These are phyloP conservation scores for Cylindrotheca fusiformis DNA, from an alignment of 108 stramenopile species.

Conservation along the genomic window DNA sequence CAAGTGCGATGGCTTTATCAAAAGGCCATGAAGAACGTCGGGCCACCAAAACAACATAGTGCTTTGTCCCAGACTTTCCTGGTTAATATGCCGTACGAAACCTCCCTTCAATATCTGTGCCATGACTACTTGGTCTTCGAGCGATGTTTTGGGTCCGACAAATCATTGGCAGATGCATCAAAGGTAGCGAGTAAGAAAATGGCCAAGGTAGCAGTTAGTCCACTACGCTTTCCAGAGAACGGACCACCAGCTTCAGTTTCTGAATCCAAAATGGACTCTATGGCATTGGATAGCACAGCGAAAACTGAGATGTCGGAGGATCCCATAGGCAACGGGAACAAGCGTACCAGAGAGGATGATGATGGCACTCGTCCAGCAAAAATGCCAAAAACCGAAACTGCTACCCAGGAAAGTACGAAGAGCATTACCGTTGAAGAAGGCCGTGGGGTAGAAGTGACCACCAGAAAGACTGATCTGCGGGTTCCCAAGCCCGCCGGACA, in stretches of 20 bases:
- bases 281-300: not conserved
- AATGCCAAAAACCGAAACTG: conserved; percentile 3
- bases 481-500: conserved; percentile 43
- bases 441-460: not conserved
- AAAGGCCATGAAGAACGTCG: conserved; percentile 52
- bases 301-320: not conserved
- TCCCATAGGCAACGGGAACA: not conserved
- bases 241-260: not conserved
- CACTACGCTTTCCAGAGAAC: conserved; percentile 2
- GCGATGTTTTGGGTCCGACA: conserved; percentile 59
- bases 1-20: conserved; percentile 61
- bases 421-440: not conserved
- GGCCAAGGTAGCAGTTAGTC: not conserved
- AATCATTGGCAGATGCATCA: conserved; percentile 47
- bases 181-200: conserved; percentile 55
- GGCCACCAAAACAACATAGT: conserved; percentile 22
- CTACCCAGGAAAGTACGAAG: not conserved
- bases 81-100: conserved; percentile 42
- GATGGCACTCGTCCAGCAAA: conserved; percentile 28
- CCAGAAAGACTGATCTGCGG: not conserved
- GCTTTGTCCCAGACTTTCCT: conserved; percentile 10
- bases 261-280: not conserved
- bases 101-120: conserved; percentile 57
- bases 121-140: conserved; percentile 76
- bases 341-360: conserved; percentile 17